Percentiles rank a stretch among this genome's conserved stretches.
phyloP scores from a whole-genome alignment of 2,329 filamentous ascomycete genomes.

The Fusarium subtropicale region DNA sequence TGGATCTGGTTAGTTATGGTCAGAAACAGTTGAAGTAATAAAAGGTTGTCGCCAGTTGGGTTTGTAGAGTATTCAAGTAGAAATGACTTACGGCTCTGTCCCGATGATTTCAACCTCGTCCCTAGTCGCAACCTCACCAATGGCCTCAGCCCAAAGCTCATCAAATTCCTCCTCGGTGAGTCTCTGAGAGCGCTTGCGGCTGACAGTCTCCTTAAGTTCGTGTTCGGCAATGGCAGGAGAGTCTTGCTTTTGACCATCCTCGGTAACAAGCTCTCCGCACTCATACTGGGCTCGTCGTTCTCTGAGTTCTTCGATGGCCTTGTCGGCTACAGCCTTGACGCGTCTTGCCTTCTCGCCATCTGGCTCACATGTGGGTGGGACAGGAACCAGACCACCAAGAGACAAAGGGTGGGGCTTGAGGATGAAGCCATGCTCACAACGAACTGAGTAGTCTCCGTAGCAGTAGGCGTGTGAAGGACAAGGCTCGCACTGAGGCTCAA shows the following conservation, averaged over 20 bases:
- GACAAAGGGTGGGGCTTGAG: constrained; percentile 86
- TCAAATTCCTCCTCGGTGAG: constrained; percentile 93
- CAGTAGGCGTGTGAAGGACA: constrained; percentile 94
- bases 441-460: constrained; percentile 78
- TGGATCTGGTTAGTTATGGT: constrained; percentile 88
- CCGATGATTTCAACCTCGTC: constrained; percentile 68
- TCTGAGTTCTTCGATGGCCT: constrained; percentile 86
- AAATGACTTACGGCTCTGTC: constrained; percentile 64
- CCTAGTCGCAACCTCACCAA: constrained; percentile 75
- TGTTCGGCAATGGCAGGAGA: constrained; percentile 73
- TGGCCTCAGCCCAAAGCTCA: constrained; percentile 81
- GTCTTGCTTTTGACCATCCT: constrained; percentile 68
- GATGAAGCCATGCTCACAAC: constrained; percentile 89
- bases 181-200: constrained; percentile 80
- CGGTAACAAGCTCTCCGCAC: constrained; percentile 78
- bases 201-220: constrained; percentile 81
- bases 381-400: constrained; percentile 80
- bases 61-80: constrained; percentile 26
- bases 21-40: constrained; percentile 57
- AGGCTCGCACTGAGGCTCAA: constrained; percentile 85
- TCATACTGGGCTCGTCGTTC: constrained; percentile 89
- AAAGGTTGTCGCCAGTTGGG: constrained; percentile 38
- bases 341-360: constrained; percentile 92
- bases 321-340: constrained; percentile 88
- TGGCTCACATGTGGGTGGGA: constrained; percentile 92